A percentile compares a stretch with the other conserved stretches of the same genome.
These are phyloP conservation scores for Chrysochromulina parva DNA, from an alignment of 78 protist genomes.

Conservation along the genomic window DNA sequence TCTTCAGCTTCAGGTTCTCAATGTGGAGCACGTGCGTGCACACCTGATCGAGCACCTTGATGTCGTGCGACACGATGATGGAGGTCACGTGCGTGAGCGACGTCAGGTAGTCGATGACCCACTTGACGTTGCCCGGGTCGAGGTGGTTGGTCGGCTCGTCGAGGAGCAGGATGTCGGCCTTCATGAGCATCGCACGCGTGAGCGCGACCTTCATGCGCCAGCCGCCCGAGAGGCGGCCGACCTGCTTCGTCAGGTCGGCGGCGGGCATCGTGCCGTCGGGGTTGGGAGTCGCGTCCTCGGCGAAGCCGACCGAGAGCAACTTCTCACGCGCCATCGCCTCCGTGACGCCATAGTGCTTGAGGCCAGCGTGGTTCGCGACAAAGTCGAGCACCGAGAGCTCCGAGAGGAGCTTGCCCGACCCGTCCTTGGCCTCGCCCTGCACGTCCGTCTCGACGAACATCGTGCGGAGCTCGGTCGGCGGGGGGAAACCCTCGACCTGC, in stretches of 20 bases:
- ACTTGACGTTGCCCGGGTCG: constrained; percentile 59
- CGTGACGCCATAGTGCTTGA: constrained; percentile 57
- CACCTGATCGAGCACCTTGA: constrained; percentile 67
- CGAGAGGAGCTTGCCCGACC: neutral
- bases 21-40: constrained; percentile 65
- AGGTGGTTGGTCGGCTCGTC: constrained; percentile 96
- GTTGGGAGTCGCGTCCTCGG: neutral
- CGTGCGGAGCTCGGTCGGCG: constrained; percentile 52
- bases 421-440: constrained; percentile 51
- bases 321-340: constrained; percentile 14
- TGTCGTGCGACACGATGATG: constrained; percentile 79
- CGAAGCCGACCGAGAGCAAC: constrained; percentile 26
- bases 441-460: constrained; percentile 76
- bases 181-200: constrained; percentile 48
- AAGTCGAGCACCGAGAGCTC: constrained; percentile 47
- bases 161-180: constrained; percentile 72
- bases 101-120: constrained; percentile 24
- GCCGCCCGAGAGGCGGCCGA: constrained; percentile 81
- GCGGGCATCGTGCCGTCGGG: constrained; percentile 29
- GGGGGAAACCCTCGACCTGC: constrained; percentile 62
- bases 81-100: constrained; percentile 37
- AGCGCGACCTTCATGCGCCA: constrained; percentile 76
- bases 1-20: constrained; percentile 49
- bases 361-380: constrained; percentile 45
- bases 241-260: constrained; percentile 41